Evolutionary conservation across 768 basidiomycete species (phyloP), one percentile per base, ranked within the genome.

Genomic region (Piloderma croceum): DNA sequence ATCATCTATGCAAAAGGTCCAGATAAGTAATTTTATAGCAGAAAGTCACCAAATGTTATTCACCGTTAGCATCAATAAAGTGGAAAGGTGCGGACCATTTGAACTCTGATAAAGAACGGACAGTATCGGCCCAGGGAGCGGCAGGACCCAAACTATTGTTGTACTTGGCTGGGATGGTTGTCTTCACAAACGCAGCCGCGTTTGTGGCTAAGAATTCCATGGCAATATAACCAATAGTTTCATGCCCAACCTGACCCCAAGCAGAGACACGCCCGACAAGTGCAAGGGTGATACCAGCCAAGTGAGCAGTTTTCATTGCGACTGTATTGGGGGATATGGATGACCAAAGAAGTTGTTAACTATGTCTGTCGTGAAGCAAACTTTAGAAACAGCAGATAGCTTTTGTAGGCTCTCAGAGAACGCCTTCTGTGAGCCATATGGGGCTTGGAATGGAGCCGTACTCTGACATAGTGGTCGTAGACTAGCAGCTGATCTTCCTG

Each of bases 41-140:
- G 35, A 34, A 18, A 19, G 20, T 20, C 27, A 29, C 17, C 35
- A 24, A 18, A 31, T 7, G 29, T 12, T 20, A 37, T 31, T 11
- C 3, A 60, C 54, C 50, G 53, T 73, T 56, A 3, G 75, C 74
- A 32, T 77, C 74, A 15, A 77, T 68, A 41, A 64, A 79, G 53
- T 74, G 48, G 39, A 75, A 70, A 40, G 47, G 43, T 6, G 41
- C 46, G 15, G 50, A 50, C 43, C 50, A 61, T 21, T 35, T 47
- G 39, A 49, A 62, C 3, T 63, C 65, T 4, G 56, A 38, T 42
- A 61, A 51, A n/a, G 60, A 64, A 31, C 64, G 64, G 43, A 77
- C 66, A 12, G 57, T 29, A 29, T 29, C 27, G 10, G 27, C 27
- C 27, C 27, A 29, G 10, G 69, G 63, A 3, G 73, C 70, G 6